A percentile compares a stretch with the other conserved stretches of the same genome.
Evolutionary conservation across 345 rosid species (phyloP).

Genomic region (Laguncularia racemosa): DNA sequence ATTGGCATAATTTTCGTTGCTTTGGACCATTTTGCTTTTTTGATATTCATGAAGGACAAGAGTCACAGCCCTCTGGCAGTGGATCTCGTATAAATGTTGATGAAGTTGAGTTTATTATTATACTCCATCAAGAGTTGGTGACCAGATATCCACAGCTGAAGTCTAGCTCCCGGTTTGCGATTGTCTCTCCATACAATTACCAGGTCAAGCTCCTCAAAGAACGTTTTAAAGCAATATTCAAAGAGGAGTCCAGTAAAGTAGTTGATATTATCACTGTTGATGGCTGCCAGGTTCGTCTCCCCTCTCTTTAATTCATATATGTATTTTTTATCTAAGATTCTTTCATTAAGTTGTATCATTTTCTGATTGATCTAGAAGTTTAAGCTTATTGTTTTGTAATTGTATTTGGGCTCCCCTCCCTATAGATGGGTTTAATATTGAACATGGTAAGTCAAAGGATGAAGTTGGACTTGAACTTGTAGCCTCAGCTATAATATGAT

Average conservation of each 20-base stretch:
- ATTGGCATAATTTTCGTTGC: slow-evolving; percentile 74
- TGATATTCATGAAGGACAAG: slow-evolving; percentile 75
- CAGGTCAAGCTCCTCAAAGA: slow-evolving; percentile 88
- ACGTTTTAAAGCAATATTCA: slow-evolving; percentile 68
- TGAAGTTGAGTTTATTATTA: slow-evolving; percentile 82
- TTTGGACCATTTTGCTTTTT: slow-evolving; percentile 95
- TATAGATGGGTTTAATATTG: no score
- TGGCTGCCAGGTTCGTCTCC: slow-evolving; percentile 79
- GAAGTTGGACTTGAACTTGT: no score
- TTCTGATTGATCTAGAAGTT: no score
- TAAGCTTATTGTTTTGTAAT: no score
- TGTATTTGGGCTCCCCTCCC: no score
- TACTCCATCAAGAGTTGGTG: slow-evolving; percentile 72
- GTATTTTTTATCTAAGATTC: background rate
- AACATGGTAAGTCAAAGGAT: no score
- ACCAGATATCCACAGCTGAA: slow-evolving; percentile 62
- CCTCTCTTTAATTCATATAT: background rate
- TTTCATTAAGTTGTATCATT: background rate
- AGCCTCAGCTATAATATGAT: no score
- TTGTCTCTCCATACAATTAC: slow-evolving; percentile 80
- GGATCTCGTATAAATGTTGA: slow-evolving; percentile 75
- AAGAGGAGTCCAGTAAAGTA: slow-evolving; percentile 55
- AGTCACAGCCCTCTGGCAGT: slow-evolving; percentile 78
- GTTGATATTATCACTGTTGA: slow-evolving; percentile 90
- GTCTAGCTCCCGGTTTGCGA: slow-evolving; percentile 87